A percentile compares a stretch with the other conserved stretches of the same genome.
phyloP scores from a whole-genome alignment of 805 yeast genomes.

The Zygosaccharomyces rouxii region DNA sequence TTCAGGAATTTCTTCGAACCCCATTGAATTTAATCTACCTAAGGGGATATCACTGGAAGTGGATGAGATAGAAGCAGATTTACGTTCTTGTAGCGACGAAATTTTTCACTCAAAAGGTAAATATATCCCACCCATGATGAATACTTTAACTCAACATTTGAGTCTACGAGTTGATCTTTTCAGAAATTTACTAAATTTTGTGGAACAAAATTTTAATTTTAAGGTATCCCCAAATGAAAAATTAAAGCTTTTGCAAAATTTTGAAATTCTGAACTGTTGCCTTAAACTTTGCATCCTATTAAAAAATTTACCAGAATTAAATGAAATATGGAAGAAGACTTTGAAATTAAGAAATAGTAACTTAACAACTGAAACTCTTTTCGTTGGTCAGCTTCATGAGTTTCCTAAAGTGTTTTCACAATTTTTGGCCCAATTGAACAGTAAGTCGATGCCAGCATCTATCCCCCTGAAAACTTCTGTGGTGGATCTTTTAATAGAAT shows the following conservation, averaged over 20 bases:
- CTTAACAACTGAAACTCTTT: slow-evolving; percentile 22
- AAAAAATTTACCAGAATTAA: slow-evolving; percentile 7
- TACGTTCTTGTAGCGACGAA: slow-evolving; percentile 48
- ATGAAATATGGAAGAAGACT: slow-evolving; percentile 13
- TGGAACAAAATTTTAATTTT: slow-evolving; percentile 42
- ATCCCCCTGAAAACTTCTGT: slow-evolving; percentile 18
- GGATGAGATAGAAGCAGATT: slow-evolving; percentile 47
- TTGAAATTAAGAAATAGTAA: slow-evolving; percentile 7
- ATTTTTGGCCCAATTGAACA: slow-evolving; percentile 22
- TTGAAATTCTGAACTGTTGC: slow-evolving; percentile 48
- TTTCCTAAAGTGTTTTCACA: slow-evolving; percentile 27
- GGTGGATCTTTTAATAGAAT: slow-evolving; percentile 23
- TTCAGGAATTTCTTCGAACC: slow-evolving; percentile 45
- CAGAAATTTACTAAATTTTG: slow-evolving; percentile 43
- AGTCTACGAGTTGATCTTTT: slow-evolving; percentile 44
- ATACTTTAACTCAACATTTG: slow-evolving; percentile 50
- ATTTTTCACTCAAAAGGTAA: slow-evolving; percentile 52
- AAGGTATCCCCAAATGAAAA: slow-evolving; percentile 37
- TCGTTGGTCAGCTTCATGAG: slow-evolving; percentile 23
- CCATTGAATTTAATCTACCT: slow-evolving; percentile 47
- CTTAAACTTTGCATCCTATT: slow-evolving; percentile 38
- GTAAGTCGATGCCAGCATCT: slow-evolving; percentile 6
- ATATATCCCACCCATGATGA: slow-evolving; percentile 51
- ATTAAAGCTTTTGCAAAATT: slow-evolving; percentile 37
- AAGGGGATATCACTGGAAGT: slow-evolving; percentile 42